Percentiles rank a stretch among this genome's conserved stretches.
Evolutionary conservation across 257 asterid genomes (phyloP).

Genomic region (Leptodermis oblonga): DNA sequence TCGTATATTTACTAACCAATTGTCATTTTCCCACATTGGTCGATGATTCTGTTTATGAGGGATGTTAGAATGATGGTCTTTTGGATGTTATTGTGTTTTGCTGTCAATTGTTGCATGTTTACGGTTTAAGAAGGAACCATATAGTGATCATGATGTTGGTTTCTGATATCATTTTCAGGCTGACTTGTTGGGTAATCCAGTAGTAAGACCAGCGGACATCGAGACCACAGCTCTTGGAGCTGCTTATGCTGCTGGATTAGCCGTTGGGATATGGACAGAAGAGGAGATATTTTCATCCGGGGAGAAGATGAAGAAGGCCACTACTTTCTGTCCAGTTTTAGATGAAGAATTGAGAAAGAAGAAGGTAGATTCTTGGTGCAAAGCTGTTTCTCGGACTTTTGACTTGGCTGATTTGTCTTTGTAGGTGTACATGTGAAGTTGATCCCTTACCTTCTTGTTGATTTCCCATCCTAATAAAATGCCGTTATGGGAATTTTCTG

Average conservation of each 20-base stretch:
- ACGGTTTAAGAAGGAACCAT: not conserved
- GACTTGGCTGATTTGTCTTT: conserved; percentile 66
- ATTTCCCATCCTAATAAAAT: not conserved
- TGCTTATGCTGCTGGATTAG: conserved; percentile 94
- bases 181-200: conserved; percentile 71
- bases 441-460: not conserved
- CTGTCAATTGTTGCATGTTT: not conserved
- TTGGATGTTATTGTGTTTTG: too few species aligned
- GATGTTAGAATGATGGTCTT: not conserved
- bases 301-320: conserved; percentile 47
- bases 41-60: not conserved
- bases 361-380: conserved; percentile 87
- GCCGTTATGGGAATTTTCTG: not conserved
- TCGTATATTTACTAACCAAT: not conserved
- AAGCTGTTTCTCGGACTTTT: conserved; percentile 69
- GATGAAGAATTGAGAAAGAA: conserved; percentile 59
- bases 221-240: conserved; percentile 99
- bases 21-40: not conserved
- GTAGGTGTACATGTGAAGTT: not conserved
- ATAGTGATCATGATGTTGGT: not conserved
- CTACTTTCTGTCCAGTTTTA: conserved; percentile 48
- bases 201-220: conserved; percentile 76
- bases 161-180: conserved; percentile 40
- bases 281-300: conserved; percentile 54
- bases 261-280: conserved; percentile 79